Percentiles rank a stretch among this genome's conserved stretches.
phyloP scores from a whole-genome alignment of 805 yeast genomes.

The Blastobotrys robertii region DNA sequence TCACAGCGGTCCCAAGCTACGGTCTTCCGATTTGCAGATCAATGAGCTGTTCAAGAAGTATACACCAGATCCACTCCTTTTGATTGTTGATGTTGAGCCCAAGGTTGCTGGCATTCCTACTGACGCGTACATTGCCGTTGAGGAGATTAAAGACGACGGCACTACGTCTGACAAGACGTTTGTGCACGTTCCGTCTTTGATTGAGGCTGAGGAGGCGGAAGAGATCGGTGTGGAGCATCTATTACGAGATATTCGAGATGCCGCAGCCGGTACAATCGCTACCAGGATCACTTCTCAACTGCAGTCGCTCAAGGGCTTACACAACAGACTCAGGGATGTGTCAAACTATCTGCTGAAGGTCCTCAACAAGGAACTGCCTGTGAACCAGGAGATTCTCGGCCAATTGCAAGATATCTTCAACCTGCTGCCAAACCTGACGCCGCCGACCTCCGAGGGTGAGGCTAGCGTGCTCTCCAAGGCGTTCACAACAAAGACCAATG shows the following conservation, averaged over 20 bases:
- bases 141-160: constrained; percentile 94
- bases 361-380: constrained; percentile 59
- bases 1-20: constrained; percentile 92
- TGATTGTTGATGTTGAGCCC: constrained; percentile 88
- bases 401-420: constrained; percentile 93
- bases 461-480: constrained; percentile 60
- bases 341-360: constrained; percentile 71
- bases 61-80: constrained; percentile 67
- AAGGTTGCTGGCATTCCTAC: constrained; percentile 85
- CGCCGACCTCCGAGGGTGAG: constrained; percentile 25
- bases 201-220: constrained; percentile 98
- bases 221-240: constrained; percentile 98
- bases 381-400: constrained; percentile 84
- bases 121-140: constrained; percentile 87
- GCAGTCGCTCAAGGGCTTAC: constrained; percentile 78
- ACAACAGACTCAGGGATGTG: constrained; percentile 67
- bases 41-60: constrained; percentile 83
- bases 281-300: constrained; percentile 82
- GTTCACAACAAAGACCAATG: constrained; percentile 87
- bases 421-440: constrained; percentile 67
- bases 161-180: constrained; percentile 87
- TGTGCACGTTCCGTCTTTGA: constrained; percentile 82
- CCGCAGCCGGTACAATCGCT: constrained; percentile 89
- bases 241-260: constrained; percentile 88
- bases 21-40: constrained; percentile 79